Base-by-base conservation (phyloP, 2,329 filamentous ascomycete species). In the Penicillium sp. region DNA sequence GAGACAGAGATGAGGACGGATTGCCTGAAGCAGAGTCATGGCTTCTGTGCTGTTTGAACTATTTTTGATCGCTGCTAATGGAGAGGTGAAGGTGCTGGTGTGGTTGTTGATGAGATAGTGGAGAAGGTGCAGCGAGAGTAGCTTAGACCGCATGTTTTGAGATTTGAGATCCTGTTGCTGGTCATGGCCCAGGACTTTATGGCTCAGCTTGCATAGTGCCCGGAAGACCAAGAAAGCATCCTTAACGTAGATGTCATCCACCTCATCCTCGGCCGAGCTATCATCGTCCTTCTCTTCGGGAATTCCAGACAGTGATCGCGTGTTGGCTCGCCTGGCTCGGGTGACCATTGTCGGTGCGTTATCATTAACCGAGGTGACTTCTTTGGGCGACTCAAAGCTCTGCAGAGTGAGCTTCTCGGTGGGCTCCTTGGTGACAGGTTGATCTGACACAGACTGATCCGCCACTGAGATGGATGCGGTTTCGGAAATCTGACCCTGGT, bases 171-270 rank as follows among this genome's bases (percentile, higher is more conserved):
- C 94, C 67, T 93, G 92, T 18, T 96, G 86, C 72, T 97, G 92
- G 58, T 99, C 94, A 2, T 92, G 87, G 8, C 90, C 86, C 23
- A 99, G 80, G 36, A 92, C 80, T 72, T 99, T 99, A 59, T 93
- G 97, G 55, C 93, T 97, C 42, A 99, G 80, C 75, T 97, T 96
- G 81, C 95, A 99, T 78, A 99, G 94, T 3, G 94, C 96, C 28
- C 94, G 86, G 77, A 99, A 97, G 42, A 99, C 92, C 19, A 99
- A 84, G 73, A 97, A 99, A 9, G 94, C 92, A 76, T 99, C 94
- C 64, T 94, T 90, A 65, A 97, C 92, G 71, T 96, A 97, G 18
- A 97, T 91, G 71, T 99, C 94, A 68, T 99, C 94, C 70, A 96
- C 92, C 55, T 87, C 85, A 49, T 86, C 83, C 54, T 87, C 84